Base-by-base conservation (phyloP, 345 rosid species). In the Cardamine occulta region DNA sequence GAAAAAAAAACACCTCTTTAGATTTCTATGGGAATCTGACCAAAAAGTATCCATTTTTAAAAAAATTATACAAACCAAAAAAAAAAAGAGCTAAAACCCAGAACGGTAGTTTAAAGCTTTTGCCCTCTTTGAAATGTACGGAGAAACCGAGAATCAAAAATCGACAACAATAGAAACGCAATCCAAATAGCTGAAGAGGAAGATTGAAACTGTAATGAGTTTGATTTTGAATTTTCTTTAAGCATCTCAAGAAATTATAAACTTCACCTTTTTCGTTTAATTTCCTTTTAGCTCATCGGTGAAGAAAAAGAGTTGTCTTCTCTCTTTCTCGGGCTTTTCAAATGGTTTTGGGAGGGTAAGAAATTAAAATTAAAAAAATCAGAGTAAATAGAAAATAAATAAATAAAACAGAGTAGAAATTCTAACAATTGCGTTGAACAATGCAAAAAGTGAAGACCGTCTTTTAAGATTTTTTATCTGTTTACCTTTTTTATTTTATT, bases 261-360 rank as follows among this genome's bases (percentile, higher is more conserved):
- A 55, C 3, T 71, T 47, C 26, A 51, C 34, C 34, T 34, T 63
- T 52, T 31, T 21, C 3, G 17, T 65, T 52, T 19, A 42, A 39
- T 65, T 55, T 55, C 23, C 32, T 88, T 81, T 86, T 76, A 85
- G 89, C 84, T 88, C 91, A 86, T 84, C 85, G 75, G 80, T 81
- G 80, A 84, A 52, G 23, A 21, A 69, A 74, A 34, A 80, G 77
- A 68, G 51, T 80, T 81, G 83, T 85, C 62, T 66, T 88, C 88
- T 68, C 82, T 84, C 83, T 85, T 89, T 87, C 95, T 88, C 66
- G 89, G 93, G 91, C 85, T 75, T 89, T 93, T 90, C 95, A 93
- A 93, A 91, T 86, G 87, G 91, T 82, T 88, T 85, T 85, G 80
- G 85, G 89, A 85, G 87, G 86, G 85, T 66, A 66, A 51, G 60